Percentiles rank a stretch among this genome's conserved stretches.
Conservation (phyloP, 176 grass and related monocot species). For the Triticum timopheevii region DNA sequence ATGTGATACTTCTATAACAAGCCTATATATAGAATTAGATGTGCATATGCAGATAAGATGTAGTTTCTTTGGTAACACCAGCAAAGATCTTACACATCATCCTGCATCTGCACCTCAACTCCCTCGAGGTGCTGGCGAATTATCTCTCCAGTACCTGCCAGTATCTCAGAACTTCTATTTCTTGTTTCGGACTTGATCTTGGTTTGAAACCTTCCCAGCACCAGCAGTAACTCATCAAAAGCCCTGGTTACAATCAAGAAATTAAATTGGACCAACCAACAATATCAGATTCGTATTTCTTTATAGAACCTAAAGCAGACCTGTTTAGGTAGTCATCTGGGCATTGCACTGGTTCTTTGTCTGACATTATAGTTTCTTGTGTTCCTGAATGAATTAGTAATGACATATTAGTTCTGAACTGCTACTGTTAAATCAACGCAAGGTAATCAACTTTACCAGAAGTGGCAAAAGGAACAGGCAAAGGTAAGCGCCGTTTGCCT, state of each 20-base stretch:
- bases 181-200: slow-evolving; percentile 72
- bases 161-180: slow-evolving; percentile 78
- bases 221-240: slow-evolving; percentile 62
- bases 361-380: slow-evolving; percentile 58
- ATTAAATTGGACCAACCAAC: slow-evolving; percentile 17
- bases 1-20: slow-evolving; percentile 23
- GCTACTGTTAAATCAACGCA: neutral
- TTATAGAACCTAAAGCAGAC: slow-evolving; percentile 36
- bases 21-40: neutral
- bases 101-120: slow-evolving; percentile 69
- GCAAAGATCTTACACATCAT: slow-evolving; percentile 78
- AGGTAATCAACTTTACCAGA: slow-evolving; percentile 48
- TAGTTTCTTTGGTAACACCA: slow-evolving; percentile 15
- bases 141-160: slow-evolving; percentile 61
- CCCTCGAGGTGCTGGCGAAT: slow-evolving; percentile 61
- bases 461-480: slow-evolving; percentile 38
- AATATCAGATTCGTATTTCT: neutral
- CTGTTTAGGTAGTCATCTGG: slow-evolving; percentile 70
- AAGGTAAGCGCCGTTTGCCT: slow-evolving; percentile 36
- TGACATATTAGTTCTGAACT: slow-evolving; percentile 5
- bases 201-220: slow-evolving; percentile 74
- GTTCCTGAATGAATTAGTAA: slow-evolving; percentile 39
- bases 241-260: slow-evolving; percentile 51
- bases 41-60: slow-evolving; percentile 1
- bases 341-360: slow-evolving; percentile 50